Evolutionary conservation across 139 green algal species (phyloP).

Genomic region (Coelastrella sp.): DNA sequence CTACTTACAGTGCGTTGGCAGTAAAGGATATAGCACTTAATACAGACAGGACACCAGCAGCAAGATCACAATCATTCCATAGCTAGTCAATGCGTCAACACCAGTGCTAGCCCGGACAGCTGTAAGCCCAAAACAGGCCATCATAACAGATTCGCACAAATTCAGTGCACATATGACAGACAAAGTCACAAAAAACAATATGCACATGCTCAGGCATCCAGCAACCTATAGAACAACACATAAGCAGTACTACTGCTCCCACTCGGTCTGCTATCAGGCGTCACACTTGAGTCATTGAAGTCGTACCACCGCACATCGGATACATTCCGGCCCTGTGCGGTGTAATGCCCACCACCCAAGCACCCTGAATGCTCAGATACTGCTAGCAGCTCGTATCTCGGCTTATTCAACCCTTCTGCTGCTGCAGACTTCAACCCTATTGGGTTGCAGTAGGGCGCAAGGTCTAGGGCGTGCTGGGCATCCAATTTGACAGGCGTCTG

Average conservation of each 20-base stretch:
- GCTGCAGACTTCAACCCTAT: background rate
- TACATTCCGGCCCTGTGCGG: slow-evolving; percentile 57
- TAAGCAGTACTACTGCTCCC: slow-evolving; percentile 63
- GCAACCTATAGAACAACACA: slow-evolving; percentile 72
- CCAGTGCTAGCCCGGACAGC: too few species aligned
- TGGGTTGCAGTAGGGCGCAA: slow-evolving; percentile 72
- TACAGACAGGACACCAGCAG: too few species aligned
- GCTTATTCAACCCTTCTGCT: background rate
- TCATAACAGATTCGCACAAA: too few species aligned
- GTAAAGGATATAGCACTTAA: too few species aligned
- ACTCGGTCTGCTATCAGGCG: background rate
- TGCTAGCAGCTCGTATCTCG: slow-evolving; percentile 69
- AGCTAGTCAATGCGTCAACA: too few species aligned
- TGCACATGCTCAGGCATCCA: background rate
- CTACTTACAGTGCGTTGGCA: too few species aligned
- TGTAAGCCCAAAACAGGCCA: too few species aligned
- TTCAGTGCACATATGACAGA: too few species aligned
- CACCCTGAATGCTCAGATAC: slow-evolving; percentile 73
- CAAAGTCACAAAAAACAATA: too few species aligned
- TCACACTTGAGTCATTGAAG: slow-evolving; percentile 71
- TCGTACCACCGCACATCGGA: slow-evolving; percentile 65
- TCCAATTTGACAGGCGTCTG: slow-evolving; percentile 62
- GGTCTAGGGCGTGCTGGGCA: slow-evolving; percentile 62
- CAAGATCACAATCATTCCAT: too few species aligned
- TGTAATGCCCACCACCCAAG: slow-evolving; percentile 81